Conservation (phyloP, 768 basidiomycete species). For the Trametopsis cervina region DNA sequence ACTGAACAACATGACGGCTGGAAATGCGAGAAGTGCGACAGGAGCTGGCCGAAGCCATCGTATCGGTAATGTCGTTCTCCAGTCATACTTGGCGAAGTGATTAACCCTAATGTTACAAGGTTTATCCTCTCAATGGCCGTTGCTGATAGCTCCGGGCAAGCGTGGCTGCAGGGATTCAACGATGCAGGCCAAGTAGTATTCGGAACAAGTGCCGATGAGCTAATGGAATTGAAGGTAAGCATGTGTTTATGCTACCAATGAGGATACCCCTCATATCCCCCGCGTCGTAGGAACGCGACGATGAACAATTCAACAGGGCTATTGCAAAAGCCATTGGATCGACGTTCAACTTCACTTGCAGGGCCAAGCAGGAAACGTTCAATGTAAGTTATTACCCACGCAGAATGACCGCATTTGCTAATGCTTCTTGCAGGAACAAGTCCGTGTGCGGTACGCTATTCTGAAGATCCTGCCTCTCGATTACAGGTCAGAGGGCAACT, state of each 20-base stretch:
- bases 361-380: constrained; percentile 82
- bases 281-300: constrained; percentile 62
- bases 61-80: constrained; percentile 53
- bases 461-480: constrained; percentile 58
- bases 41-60: constrained; percentile 60
- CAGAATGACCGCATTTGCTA: background rate
- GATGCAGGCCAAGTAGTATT: constrained; percentile 78
- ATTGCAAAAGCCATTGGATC: constrained; percentile 61
- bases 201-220: constrained; percentile 70
- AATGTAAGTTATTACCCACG: constrained; percentile 44
- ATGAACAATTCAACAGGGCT: constrained; percentile 47
- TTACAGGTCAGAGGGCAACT: constrained; percentile 59
- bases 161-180: constrained; percentile 95
- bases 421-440: constrained; percentile 50
- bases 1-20: constrained; percentile 60
- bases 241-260: background rate
- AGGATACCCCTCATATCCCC: too few relatives aligned
- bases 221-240: constrained; percentile 64
- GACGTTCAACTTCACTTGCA: constrained; percentile 76
- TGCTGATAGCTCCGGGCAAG: constrained; percentile 83
- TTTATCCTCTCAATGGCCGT: constrained; percentile 83
- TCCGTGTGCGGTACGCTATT: constrained; percentile 79
- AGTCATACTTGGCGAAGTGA: background rate
- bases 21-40: constrained; percentile 92
- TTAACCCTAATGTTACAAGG: too few relatives aligned